Evolutionary conservation across 805 yeast species (phyloP), one percentile per base, ranked within the genome.

Genomic region (Komagataella kurtzmanii): DNA sequence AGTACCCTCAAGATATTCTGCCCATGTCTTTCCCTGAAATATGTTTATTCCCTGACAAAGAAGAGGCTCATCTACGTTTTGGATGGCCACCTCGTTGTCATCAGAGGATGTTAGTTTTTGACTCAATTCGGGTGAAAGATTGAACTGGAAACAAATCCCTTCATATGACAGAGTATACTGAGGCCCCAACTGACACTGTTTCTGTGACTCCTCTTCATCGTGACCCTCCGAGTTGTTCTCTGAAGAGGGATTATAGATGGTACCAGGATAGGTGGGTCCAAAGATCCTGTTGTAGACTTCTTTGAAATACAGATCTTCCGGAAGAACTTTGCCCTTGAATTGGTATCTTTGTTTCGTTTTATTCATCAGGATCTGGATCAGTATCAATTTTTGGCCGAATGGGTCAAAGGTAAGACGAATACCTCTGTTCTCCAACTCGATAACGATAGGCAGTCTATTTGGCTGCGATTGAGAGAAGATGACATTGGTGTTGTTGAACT

Each of bases 251-350:
- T 52, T 51, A 47, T 66, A 61, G 7, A 69, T 56, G 24, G 57
- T 61, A 0, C 85, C 85, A 1, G 83, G 81, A 54, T 75, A 78
- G 0, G 85, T 80, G 1, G 85, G 85, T 0, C 86, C 86, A 59
- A 80, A 77, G 2, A 73, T 66, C 58, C 72, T 75, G 57, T 79
- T 78, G 61, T 80, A 80, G 2, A 80, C 67, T 17, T 67, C 62
- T 48, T 72, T 73, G 55, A 78, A 66, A 12, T 60, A 59, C 12
- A 63, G 47, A 6, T 21, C 24, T 6, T 51, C 36, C 19, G 47
- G 17, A n/a, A 19, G 21, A 43, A 19, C 18, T 21, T 18, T 12
- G 46, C 30, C 40, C 21, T 17, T 21, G 17, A 10, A 46, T 10
- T 17, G 17, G 17, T 14, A 17, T 18, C 24, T 17, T 21, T 17